phyloP scores from a whole-genome alignment of 345 rosid species.

The Populus tremula region DNA sequence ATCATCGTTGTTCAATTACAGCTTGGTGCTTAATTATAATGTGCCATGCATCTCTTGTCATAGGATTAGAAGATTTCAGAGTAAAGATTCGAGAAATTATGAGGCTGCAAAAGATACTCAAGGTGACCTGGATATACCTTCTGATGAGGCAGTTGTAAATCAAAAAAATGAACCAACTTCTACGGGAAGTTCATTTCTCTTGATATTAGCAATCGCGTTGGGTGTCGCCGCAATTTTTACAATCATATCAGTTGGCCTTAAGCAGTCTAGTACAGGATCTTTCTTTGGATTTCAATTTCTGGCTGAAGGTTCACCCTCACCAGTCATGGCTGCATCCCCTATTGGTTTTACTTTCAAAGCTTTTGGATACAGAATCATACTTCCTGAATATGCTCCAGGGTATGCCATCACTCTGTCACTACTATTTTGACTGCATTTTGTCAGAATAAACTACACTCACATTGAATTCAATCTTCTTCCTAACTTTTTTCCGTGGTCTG shows the following conservation, averaged over 20 bases:
- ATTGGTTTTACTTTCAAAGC: conserved; percentile 65
- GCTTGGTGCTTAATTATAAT: neutral
- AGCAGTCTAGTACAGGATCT: conserved; percentile 40
- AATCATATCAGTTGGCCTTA: conserved; percentile 36
- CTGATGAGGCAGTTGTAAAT: conserved; percentile 24
- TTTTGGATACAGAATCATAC: conserved; percentile 64
- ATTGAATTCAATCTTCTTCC: neutral
- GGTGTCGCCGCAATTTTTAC: conserved; percentile 57
- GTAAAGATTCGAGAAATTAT: conserved; percentile 29
- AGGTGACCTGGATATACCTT: conserved; percentile 24
- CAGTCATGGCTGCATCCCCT: conserved; percentile 34
- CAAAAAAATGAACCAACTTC: conserved; percentile 14
- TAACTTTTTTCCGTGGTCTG: neutral
- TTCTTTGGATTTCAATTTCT: conserved; percentile 49
- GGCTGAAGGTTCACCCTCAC: conserved; percentile 49
- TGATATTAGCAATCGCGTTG: conserved; percentile 49
- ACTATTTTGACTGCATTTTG: neutral
- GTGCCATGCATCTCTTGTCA: conserved; percentile 1
- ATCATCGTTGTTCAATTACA: neutral
- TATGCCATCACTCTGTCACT: conserved; percentile 18
- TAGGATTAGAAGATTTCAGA: conserved; percentile 42
- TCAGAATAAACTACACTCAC: neutral
- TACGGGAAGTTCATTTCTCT: conserved; percentile 45
- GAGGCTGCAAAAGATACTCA: conserved; percentile 26
- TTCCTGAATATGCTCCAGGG: conserved; percentile 84